A percentile compares a stretch with the other conserved stretches of the same genome.
Evolutionary conservation across 768 basidiomycete species (phyloP).

Genomic region (Rubroboletus satanas): DNA sequence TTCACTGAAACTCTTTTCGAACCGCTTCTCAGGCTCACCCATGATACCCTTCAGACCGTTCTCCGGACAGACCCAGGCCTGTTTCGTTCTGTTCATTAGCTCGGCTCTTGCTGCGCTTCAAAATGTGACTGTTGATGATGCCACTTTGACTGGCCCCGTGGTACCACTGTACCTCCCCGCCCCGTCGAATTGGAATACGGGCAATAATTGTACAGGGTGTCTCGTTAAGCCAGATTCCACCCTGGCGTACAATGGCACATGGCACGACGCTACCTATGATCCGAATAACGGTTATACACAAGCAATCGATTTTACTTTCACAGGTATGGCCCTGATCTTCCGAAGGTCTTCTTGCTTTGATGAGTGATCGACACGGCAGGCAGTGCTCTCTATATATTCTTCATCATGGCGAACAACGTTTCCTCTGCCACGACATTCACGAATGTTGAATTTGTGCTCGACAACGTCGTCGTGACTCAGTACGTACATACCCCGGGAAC

Average conservation of each 20-base stretch:
- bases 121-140: constrained; percentile 2
- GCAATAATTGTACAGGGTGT: constrained; percentile 4
- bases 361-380: not conserved
- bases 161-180: constrained; percentile 9
- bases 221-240: not conserved
- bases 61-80: not conserved
- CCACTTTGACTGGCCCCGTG: constrained; percentile 2
- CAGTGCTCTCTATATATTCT: constrained; percentile 16
- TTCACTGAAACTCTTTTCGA: not conserved
- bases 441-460: constrained; percentile 7
- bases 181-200: constrained; percentile 1
- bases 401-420: constrained; percentile 13
- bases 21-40: not conserved
- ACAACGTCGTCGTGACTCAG: not conserved
- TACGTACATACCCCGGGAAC: constrained; percentile 4
- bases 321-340: not conserved
- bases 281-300: not conserved
- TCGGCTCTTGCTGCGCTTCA: constrained; percentile 1
- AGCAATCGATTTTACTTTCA: constrained; percentile 7
- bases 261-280: constrained; percentile 13
- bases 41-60: not conserved
- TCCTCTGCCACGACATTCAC: not conserved
- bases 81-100: not conserved
- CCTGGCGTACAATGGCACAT: constrained; percentile 10
- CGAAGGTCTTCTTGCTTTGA: not conserved